phyloP scores from a whole-genome alignment of 2,329 filamentous ascomycete species.

The Phaeoacremonium minimum region DNA sequence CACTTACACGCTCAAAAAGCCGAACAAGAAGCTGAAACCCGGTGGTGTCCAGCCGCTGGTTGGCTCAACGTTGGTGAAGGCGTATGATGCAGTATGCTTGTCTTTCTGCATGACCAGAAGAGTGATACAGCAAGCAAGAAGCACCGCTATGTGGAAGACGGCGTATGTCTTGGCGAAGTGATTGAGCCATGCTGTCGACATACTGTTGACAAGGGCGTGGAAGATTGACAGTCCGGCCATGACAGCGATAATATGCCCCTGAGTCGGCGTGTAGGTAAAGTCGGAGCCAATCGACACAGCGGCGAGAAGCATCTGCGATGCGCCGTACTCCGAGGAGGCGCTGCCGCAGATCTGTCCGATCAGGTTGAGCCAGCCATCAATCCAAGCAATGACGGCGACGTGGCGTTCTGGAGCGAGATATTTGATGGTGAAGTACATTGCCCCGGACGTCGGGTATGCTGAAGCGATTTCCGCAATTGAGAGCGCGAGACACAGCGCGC shows the following conservation, averaged over 20 bases:
- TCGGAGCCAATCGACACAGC: conserved; percentile 43
- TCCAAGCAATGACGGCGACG: conserved; percentile 46
- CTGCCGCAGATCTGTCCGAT: conserved; percentile 46
- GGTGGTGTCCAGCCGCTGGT: conserved; percentile 45
- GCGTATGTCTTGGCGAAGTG: conserved; percentile 52
- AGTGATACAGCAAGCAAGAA: conserved; percentile 43
- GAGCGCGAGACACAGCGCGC: conserved; percentile 49
- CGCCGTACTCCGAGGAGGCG: conserved; percentile 50
- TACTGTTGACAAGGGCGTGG: conserved; percentile 44
- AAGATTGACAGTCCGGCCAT: conserved; percentile 48
- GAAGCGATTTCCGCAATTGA: conserved; percentile 54
- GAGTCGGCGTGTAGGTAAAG: conserved; percentile 37
- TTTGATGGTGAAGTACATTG: conserved; percentile 50
- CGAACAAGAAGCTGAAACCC: conserved; percentile 50
- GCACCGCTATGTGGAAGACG: conserved; percentile 45
- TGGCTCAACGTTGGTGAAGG: conserved; percentile 45
- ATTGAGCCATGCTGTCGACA: conserved; percentile 52
- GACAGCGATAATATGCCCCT: conserved; percentile 40
- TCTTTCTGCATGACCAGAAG: conserved; percentile 42
- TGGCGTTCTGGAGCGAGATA: conserved; percentile 42
- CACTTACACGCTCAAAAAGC: conserved; percentile 50
- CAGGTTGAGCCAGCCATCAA: conserved; percentile 39
- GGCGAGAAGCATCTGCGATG: conserved; percentile 47
- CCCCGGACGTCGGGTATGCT: conserved; percentile 52
- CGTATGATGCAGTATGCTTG: conserved; percentile 45